phyloP scores from a whole-genome alignment of 441 rosid species.

The Jatropha podagrica region DNA sequence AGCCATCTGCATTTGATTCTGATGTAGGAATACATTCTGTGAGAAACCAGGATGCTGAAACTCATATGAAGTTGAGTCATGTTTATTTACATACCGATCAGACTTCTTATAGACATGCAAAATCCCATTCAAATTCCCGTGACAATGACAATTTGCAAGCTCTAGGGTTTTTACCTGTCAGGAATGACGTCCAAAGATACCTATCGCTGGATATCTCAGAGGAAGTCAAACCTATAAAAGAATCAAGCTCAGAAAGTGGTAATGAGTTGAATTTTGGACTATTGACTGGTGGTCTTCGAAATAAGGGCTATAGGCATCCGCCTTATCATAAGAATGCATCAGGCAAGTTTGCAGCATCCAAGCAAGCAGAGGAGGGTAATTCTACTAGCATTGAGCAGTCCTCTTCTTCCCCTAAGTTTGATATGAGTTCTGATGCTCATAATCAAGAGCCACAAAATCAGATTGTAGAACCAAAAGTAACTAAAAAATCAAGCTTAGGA shows the following conservation, averaged over 20 bases:
- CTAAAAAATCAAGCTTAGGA: conserved; percentile 30
- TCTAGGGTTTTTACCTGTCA: conserved; percentile 30
- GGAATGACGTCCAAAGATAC: conserved; percentile 26
- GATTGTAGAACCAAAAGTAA: conserved; percentile 31
- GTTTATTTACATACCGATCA: conserved; percentile 12
- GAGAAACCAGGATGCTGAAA: conserved; percentile 16
- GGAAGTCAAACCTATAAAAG: conserved; percentile 27
- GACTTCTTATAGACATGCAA: conserved; percentile 16
- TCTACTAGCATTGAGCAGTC: conserved; percentile 28
- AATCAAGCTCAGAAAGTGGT: conserved; percentile 38
- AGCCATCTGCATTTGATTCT: conserved; percentile 17
- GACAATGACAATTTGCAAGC: conserved; percentile 9
- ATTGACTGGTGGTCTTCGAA: conserved; percentile 62
- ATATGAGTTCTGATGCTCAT: conserved; percentile 28
- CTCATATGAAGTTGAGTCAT: conserved; percentile 12
- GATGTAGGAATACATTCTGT: conserved; percentile 14
- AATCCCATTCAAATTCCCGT: conserved; percentile 11
- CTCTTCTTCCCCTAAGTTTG: conserved; percentile 24
- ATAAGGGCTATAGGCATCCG: conserved; percentile 56
- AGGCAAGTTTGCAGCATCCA: conserved; percentile 29
- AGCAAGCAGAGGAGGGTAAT: conserved; percentile 33
- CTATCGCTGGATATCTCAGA: conserved; percentile 28
- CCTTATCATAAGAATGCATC: conserved; percentile 35
- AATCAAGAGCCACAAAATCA: conserved; percentile 27
- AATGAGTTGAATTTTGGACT: conserved; percentile 49